phyloP scores from a whole-genome alignment of 1,284 basidiomycete genomes.

The Cryptococcus sp. region DNA sequence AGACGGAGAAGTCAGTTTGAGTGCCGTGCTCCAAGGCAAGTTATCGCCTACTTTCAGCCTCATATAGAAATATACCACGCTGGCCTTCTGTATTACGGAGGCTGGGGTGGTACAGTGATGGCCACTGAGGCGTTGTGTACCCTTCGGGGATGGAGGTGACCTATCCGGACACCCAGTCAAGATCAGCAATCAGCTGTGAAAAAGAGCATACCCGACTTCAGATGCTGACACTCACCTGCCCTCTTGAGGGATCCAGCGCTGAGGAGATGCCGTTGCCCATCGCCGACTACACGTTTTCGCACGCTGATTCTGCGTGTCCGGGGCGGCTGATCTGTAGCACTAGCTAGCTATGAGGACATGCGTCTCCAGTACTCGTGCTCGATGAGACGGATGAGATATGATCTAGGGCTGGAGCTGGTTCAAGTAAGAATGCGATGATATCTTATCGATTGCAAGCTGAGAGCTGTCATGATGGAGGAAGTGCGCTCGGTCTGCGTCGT shows the following conservation, averaged over 20 bases:
- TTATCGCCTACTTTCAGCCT: conserved; percentile 45
- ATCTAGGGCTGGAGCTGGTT: too few relatives aligned
- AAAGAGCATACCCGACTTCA: too few relatives aligned
- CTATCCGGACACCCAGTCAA: not conserved
- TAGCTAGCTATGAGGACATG: too few relatives aligned
- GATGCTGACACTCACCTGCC: not conserved
- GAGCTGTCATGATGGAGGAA: too few relatives aligned
- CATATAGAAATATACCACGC: conserved; percentile 46
- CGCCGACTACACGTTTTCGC: not conserved
- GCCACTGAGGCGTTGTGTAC: conserved; percentile 50
- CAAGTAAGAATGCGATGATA: too few relatives aligned
- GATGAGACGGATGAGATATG: too few relatives aligned
- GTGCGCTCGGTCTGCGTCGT: too few relatives aligned
- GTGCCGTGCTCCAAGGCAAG: not conserved
- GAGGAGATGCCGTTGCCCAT: conserved; percentile 2
- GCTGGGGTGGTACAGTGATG: conserved; percentile 55
- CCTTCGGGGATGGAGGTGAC: conserved; percentile 29
- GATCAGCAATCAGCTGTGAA: not conserved
- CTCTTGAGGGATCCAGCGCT: not conserved
- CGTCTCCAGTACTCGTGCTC: too few relatives aligned
- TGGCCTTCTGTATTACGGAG: conserved; percentile 40
- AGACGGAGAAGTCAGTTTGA: too few relatives aligned
- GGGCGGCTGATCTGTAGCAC: too few relatives aligned
- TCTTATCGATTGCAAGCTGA: too few relatives aligned
- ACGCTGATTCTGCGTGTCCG: too few relatives aligned